phyloP scores from a whole-genome alignment of 441 rosid species.

The Codiaeum variegatum region DNA sequence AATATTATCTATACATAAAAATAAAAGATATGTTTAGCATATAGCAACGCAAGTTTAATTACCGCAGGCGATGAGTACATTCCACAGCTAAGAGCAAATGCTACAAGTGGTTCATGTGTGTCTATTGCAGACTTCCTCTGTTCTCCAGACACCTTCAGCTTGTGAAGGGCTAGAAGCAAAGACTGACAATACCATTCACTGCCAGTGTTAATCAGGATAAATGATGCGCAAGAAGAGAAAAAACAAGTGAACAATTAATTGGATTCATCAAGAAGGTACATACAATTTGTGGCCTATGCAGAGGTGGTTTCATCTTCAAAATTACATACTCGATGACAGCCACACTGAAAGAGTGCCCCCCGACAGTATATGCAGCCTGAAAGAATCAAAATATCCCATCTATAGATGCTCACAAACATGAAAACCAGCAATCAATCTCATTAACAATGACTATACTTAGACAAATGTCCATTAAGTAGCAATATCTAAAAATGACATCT shows the following conservation, averaged over 20 bases:
- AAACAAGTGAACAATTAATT: neutral
- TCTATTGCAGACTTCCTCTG: slow-evolving; percentile 55
- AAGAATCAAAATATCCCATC: slow-evolving; percentile 17
- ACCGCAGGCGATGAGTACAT: slow-evolving; percentile 90
- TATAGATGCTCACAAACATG: neutral
- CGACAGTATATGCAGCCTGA: slow-evolving; percentile 90
- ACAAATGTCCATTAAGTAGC: neutral
- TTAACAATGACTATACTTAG: neutral
- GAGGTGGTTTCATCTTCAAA: slow-evolving; percentile 82
- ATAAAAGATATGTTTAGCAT: neutral
- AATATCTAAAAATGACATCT: too few species aligned
- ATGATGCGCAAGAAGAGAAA: slow-evolving; percentile 8
- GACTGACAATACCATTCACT: slow-evolving; percentile 42
- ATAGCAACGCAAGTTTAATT: slow-evolving; percentile 15
- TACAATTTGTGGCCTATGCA: slow-evolving; percentile 84
- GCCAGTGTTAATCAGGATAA: slow-evolving; percentile 17
- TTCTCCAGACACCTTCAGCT: slow-evolving; percentile 71
- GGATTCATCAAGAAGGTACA: slow-evolving; percentile 12
- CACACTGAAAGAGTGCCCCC: slow-evolving; percentile 83
- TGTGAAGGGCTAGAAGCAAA: slow-evolving; percentile 81
- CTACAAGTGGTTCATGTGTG: slow-evolving; percentile 55
- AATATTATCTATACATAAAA: neutral
- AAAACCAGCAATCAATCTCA: slow-evolving; percentile 1
- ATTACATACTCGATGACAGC: slow-evolving; percentile 64
- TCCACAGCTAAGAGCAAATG: slow-evolving; percentile 84